Evolutionary conservation across 164 flowering plant species (phyloP).

Genomic region (Brasenia schreberi): DNA sequence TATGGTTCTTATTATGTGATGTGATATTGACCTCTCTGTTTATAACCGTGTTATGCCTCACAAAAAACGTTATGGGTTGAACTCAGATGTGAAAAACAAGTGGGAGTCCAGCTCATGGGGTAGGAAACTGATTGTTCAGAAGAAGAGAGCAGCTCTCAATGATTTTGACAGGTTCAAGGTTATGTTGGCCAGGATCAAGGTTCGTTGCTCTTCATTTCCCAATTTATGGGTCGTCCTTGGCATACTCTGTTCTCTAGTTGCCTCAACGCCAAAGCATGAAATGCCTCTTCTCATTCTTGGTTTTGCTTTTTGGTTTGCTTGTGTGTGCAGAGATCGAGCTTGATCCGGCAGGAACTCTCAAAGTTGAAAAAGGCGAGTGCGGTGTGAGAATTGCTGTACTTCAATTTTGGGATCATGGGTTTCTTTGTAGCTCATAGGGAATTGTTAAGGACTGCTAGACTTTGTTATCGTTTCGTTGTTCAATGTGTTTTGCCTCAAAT

Average conservation of each 20-base stretch:
- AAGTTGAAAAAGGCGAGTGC: conserved; percentile 54
- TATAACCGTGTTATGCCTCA: no score
- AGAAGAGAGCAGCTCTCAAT: conserved; percentile 68
- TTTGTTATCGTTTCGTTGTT: not conserved
- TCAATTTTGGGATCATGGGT: not conserved
- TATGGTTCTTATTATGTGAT: no score
- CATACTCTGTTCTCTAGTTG: not conserved
- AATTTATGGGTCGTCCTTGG: not conserved
- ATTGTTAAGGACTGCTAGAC: not conserved
- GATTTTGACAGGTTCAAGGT: conserved; percentile 88
- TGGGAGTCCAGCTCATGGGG: conserved; percentile 92
- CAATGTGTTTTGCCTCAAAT: not conserved
- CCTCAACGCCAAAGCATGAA: not conserved
- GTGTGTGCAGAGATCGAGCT: conserved; percentile 52
- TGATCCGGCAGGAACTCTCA: conserved; percentile 65
- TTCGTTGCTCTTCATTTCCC: conserved; percentile 10
- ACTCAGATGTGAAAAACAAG: conserved; percentile 73
- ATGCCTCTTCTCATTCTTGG: not conserved
- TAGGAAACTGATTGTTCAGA: conserved; percentile 75
- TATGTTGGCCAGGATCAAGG: conserved; percentile 87
- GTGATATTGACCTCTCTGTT: no score
- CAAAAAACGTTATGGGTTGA: not conserved
- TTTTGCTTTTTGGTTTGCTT: not conserved
- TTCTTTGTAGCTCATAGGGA: not conserved
- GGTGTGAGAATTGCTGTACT: conserved; percentile 11